These are phyloP conservation scores for Eucalyptus viminalis DNA, from an alignment of 345 rosid species.

Conservation along the genomic window DNA sequence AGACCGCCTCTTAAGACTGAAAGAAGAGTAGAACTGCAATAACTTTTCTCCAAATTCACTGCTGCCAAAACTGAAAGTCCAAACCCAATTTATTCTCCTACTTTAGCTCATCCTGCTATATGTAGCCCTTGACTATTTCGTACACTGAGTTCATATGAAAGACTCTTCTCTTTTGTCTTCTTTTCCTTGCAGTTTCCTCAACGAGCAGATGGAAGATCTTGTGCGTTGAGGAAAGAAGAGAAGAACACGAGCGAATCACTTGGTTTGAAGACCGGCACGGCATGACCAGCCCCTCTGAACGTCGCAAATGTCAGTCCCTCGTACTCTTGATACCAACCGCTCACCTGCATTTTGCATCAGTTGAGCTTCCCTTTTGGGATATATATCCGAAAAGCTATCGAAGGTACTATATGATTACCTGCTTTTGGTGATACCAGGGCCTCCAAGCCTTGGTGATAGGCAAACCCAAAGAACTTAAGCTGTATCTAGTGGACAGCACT, in stretches of 20 bases:
- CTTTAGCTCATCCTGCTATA: background rate
- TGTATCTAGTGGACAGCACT: constrained; percentile 74
- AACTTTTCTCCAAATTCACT: background rate
- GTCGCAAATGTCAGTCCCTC: constrained; percentile 81
- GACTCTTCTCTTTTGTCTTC: background rate
- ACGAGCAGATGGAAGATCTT: constrained; percentile 18
- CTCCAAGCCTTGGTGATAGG: constrained; percentile 66
- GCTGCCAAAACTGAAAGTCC: background rate
- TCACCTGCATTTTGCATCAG: constrained; percentile 28
- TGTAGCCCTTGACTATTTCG: background rate
- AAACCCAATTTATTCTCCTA: background rate
- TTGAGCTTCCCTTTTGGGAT: background rate
- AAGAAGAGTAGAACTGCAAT: background rate
- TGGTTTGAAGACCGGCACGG: constrained; percentile 81
- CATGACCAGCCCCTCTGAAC: constrained; percentile 98
- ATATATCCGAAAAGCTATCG: background rate
- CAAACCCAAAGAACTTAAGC: constrained; percentile 44
- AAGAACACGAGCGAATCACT: constrained; percentile 58
- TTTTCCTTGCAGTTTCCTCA: background rate
- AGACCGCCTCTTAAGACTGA: background rate
- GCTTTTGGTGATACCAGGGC: constrained; percentile 80
- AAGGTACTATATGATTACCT: constrained; percentile 18
- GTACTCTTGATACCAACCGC: constrained; percentile 93
- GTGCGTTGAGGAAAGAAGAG: constrained; percentile 53
- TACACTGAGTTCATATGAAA: background rate